These are phyloP conservation scores for Lenwebbia sp. DNA, from an alignment of 345 rosid genomes.

Conservation along the genomic window DNA sequence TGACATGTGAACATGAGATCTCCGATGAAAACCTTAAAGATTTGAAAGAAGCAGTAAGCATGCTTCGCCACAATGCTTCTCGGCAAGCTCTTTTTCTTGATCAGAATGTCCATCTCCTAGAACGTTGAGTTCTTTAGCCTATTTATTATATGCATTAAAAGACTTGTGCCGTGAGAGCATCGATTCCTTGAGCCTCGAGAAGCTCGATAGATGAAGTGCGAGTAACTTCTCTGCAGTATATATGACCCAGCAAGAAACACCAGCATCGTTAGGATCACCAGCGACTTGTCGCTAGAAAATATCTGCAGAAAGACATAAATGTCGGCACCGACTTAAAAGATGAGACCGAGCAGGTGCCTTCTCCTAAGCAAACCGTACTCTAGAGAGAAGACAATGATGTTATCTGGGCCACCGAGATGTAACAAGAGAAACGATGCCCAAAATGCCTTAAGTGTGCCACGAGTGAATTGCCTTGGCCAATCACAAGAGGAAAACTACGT, in stretches of 20 bases:
- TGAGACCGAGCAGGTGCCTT: neutral
- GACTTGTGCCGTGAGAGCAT: neutral
- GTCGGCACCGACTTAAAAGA: neutral
- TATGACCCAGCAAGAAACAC: fast-evolving
- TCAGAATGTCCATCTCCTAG: neutral
- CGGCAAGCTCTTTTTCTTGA: neutral
- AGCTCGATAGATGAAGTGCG: neutral
- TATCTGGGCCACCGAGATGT: fast-evolving
- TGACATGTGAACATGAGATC: neutral
- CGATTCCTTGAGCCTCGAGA: neutral
- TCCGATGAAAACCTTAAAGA: neutral
- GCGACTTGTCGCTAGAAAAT: neutral
- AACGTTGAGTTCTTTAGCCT: neutral
- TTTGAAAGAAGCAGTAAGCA: neutral
- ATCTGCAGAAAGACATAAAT: neutral
- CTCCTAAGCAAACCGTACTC: fast-evolving
- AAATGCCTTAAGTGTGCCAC: fast-evolving
- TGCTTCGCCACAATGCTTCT: neutral
- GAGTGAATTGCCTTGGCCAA: neutral
- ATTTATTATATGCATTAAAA: neutral
- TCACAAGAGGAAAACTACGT: fast-evolving
- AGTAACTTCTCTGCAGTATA: neutral
- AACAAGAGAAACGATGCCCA: neutral
- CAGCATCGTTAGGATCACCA: fast-evolving
- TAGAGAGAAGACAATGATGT: fast-evolving